A percentile compares a stretch with the other conserved stretches of the same genome.
Evolutionary conservation across 495 filamentous ascomycete genomes (phyloP).

Genomic region (Aspergillus sclerotioniger): DNA sequence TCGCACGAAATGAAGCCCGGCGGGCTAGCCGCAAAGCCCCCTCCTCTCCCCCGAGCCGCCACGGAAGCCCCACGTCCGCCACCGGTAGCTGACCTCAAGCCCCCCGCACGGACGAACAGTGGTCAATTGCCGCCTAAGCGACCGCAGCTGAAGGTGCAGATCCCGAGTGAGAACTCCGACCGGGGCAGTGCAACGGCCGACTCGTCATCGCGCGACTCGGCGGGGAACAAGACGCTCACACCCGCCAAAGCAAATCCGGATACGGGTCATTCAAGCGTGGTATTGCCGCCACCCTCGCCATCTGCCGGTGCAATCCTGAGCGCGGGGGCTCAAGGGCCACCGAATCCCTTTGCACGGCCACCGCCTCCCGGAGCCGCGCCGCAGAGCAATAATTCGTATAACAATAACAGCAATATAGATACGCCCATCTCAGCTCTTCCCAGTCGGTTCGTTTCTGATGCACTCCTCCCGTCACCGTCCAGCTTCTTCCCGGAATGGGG

Average conservation of each 20-base stretch:
- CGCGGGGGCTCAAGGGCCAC: conserved; percentile 87
- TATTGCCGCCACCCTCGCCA: conserved; percentile 91
- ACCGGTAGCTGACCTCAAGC: conserved; percentile 59
- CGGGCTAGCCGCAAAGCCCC: conserved; percentile 10
- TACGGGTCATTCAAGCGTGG: conserved; percentile 62
- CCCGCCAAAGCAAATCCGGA: conserved; percentile 53
- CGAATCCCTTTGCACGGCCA: conserved; percentile 92
- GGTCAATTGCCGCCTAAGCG: conserved; percentile 59
- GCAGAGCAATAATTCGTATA: conserved; percentile 48
- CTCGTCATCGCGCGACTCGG: conserved; percentile 72
- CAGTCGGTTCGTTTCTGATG: conserved; percentile 81
- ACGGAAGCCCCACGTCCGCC: conserved; percentile 43
- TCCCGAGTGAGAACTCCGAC: conserved; percentile 86
- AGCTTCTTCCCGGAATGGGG: conserved; percentile 94
- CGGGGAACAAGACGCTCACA: conserved; percentile 53
- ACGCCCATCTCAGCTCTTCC: conserved; percentile 98
- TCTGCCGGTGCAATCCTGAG: conserved; percentile 81
- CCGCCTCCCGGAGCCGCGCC: conserved; percentile 51
- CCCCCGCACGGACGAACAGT: conserved; percentile 75
- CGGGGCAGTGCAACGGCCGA: conserved; percentile 72
- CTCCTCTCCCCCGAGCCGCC: conserved; percentile 52
- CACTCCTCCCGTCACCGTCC: conserved; percentile 80
- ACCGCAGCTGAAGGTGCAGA: conserved; percentile 87
- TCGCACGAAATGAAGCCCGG: background rate
- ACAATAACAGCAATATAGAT: conserved; percentile 75